Evolutionary conservation across 1,284 basidiomycete species (phyloP).

Genomic region (Cutaneotrichosporon mucoides): DNA sequence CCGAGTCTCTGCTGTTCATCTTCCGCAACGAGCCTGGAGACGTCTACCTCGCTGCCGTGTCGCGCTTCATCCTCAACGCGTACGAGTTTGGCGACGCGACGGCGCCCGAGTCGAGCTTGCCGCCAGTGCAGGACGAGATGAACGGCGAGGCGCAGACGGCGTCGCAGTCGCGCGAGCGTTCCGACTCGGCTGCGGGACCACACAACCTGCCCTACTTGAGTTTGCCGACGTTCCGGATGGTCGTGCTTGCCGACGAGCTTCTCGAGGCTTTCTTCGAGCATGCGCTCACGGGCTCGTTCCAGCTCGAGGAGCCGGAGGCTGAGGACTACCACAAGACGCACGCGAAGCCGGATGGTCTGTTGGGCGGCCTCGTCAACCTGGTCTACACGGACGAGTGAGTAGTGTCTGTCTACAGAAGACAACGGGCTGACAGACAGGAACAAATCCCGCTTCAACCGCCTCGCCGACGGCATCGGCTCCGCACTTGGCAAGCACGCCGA

Average conservation of each 20-base stretch:
- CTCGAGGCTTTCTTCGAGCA: slow-evolving; percentile 91
- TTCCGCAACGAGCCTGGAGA: slow-evolving; percentile 98
- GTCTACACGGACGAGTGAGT: slow-evolving; percentile 69
- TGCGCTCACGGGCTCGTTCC: slow-evolving; percentile 81
- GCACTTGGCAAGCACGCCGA: slow-evolving; percentile 76
- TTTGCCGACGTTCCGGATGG: slow-evolving; percentile 84
- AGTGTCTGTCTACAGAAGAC: too few relatives aligned
- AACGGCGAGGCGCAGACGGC: slow-evolving; percentile 49
- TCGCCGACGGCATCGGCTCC: slow-evolving; percentile 89
- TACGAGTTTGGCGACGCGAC: slow-evolving; percentile 91
- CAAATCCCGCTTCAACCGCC: slow-evolving; percentile 48
- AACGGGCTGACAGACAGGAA: slow-evolving; percentile 19
- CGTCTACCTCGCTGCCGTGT: slow-evolving; percentile 90
- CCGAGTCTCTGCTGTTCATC: slow-evolving; percentile 92
- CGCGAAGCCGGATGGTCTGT: slow-evolving; percentile 55
- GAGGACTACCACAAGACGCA: slow-evolving; percentile 55
- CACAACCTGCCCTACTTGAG: slow-evolving; percentile 78
- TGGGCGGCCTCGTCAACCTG: slow-evolving; percentile 80
- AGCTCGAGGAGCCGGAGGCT: slow-evolving; percentile 62
- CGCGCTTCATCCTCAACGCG: slow-evolving; percentile 92
- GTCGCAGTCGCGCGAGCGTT: slow-evolving; percentile 55
- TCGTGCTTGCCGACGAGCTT: slow-evolving; percentile 88
- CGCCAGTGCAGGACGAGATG: slow-evolving; percentile 31
- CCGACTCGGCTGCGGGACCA: slow-evolving; percentile 38
- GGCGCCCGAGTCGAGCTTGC: slow-evolving; percentile 57